A percentile compares a stretch with the other conserved stretches of the same genome.
phyloP scores from a whole-genome alignment of 73 alveolate genomes.

The Effrenium voratum region DNA sequence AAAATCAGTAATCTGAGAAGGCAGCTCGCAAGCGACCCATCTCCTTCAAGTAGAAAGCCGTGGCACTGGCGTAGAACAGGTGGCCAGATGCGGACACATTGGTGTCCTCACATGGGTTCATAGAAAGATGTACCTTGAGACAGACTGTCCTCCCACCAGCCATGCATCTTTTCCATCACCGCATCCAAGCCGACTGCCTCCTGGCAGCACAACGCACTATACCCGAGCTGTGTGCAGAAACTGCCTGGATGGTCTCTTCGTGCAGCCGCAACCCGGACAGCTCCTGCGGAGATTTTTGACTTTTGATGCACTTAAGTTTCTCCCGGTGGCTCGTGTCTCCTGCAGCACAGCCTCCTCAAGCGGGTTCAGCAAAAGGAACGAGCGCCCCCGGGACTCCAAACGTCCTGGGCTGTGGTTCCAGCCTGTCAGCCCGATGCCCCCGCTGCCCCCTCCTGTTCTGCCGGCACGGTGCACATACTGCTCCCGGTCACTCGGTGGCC shows the following conservation, averaged over 20 bases:
- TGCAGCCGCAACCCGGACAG: constrained; percentile 35
- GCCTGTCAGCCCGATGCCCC: background rate
- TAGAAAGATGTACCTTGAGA: background rate
- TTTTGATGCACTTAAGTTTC: background rate
- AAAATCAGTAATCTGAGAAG: background rate
- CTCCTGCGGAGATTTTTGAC: background rate
- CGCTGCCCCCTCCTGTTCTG: constrained; percentile 52
- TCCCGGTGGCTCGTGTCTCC: background rate
- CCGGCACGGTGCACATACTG: constrained; percentile 88
- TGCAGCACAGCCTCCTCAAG: constrained; percentile 30
- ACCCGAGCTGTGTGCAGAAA: background rate
- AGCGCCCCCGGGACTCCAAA: constrained; percentile 56
- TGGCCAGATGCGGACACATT: constrained; percentile 65
- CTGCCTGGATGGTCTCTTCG: constrained; percentile 15
- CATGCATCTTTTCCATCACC: background rate
- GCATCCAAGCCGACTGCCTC: background rate
- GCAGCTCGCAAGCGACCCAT: constrained; percentile 38
- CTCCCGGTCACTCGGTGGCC: constrained; percentile 67
- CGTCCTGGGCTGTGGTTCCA: constrained; percentile 23
- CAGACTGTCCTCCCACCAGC: constrained; percentile 92
- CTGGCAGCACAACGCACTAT: background rate
- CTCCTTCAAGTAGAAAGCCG: constrained; percentile 75
- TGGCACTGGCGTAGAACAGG: constrained; percentile 80
- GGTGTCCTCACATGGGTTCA: constrained; percentile 4
- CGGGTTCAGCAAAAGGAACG: constrained; percentile 52